Conservation (phyloP, 208 protist species). For the Trypanosoma conorhini region DNA sequence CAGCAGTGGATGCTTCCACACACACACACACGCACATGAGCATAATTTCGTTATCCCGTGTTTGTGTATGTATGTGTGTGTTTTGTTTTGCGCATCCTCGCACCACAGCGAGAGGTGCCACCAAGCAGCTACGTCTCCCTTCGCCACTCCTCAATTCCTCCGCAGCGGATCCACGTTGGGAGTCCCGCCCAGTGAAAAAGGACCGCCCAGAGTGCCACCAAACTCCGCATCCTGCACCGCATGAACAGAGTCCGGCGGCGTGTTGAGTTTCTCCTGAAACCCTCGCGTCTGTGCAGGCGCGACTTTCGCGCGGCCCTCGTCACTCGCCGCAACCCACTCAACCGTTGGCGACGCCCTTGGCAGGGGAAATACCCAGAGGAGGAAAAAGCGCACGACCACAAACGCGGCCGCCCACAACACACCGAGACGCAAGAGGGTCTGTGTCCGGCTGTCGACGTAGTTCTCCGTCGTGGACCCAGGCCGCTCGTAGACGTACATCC, state of each 20-base stretch:
- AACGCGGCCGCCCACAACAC: constrained; percentile 60
- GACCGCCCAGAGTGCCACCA: constrained; percentile 9
- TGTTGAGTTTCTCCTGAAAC: background rate
- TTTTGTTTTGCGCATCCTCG: background rate
- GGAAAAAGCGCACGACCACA: constrained; percentile 52
- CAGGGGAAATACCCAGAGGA: constrained; percentile 40
- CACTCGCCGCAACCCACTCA: constrained; percentile 19
- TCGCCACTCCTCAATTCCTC: background rate
- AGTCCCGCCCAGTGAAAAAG: background rate
- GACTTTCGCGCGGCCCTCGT: background rate
- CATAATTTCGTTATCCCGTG: background rate
- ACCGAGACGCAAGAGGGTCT: constrained; percentile 49
- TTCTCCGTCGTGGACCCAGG: constrained; percentile 75
- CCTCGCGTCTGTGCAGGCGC: background rate
- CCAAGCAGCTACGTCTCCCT: background rate
- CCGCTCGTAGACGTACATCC: constrained; percentile 83
- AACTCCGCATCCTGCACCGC: constrained; percentile 29
- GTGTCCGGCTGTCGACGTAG: constrained; percentile 61
- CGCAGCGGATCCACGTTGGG: constrained; percentile 12
- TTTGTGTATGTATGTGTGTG: too few relatives aligned
- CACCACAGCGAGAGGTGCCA: background rate
- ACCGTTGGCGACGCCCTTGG: constrained; percentile 19
- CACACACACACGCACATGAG: background rate
- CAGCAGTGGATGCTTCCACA: background rate
- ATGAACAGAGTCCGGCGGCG: constrained; percentile 30